Percentiles rank a stretch among this genome's conserved stretches.
These are phyloP conservation scores for Alternaria alternata DNA, from an alignment of 2,329 filamentous ascomycete species.

Conservation along the genomic window DNA sequence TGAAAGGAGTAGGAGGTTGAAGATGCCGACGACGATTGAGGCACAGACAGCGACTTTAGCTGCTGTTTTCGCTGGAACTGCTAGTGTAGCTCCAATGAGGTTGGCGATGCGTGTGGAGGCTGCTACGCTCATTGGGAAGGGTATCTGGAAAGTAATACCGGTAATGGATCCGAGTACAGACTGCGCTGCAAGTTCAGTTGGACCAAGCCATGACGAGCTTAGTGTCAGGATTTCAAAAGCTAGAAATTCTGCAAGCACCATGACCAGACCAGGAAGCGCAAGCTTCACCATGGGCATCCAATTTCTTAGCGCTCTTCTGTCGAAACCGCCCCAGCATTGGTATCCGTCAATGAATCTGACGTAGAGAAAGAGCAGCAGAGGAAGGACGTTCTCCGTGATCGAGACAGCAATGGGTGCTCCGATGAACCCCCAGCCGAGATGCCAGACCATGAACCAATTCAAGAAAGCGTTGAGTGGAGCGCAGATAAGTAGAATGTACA, in stretches of 20 bases:
- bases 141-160: constrained; percentile 85
- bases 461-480: constrained; percentile 82
- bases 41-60: constrained; percentile 77
- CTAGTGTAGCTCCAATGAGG: constrained; percentile 84
- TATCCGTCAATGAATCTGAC: constrained; percentile 74
- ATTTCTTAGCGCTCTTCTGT: constrained; percentile 72
- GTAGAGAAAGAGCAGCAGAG: constrained; percentile 75
- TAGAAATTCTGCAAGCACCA: constrained; percentile 93
- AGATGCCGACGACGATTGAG: constrained; percentile 74
- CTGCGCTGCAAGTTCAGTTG: constrained; percentile 84
- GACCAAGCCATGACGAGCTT: constrained; percentile 79
- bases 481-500: constrained; percentile 83
- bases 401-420: constrained; percentile 82
- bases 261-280: constrained; percentile 86
- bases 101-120: constrained; percentile 90
- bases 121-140: constrained; percentile 90
- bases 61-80: constrained; percentile 79
- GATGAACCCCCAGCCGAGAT: constrained; percentile 64
- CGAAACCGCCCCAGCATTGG: constrained; percentile 84
- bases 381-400: constrained; percentile 78
- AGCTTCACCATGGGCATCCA: constrained; percentile 88
- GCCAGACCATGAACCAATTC: constrained; percentile 84
- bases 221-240: constrained; percentile 92
- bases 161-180: constrained; percentile 82
- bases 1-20: constrained; percentile 77